Base-by-base conservation (phyloP, 2,329 filamentous ascomycete genomes). In the Cryphonectria parasitica region DNA sequence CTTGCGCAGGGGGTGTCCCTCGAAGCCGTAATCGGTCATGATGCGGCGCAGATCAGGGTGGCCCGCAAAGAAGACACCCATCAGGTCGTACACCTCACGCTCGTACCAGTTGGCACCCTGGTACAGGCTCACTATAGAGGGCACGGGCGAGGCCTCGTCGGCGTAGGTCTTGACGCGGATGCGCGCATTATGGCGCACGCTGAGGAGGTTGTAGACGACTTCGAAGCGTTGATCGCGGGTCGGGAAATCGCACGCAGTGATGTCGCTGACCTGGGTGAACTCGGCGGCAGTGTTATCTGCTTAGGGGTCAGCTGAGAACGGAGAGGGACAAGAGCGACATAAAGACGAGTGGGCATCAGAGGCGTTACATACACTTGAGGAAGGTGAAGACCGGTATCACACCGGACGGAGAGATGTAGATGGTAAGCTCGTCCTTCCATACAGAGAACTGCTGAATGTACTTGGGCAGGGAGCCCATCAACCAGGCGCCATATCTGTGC, bases 1-100 rank as follows among this genome's bases (percentile, higher is more conserved):
- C 86, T 99, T 99, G 79, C 97, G 90, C 79, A 99, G 85, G 58
- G 96, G 96, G 84, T 99, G 96, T 67, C 96, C 96, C 81, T 99
- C 97, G 79, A 99, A 99, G 67, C 96, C 96, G 82, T 99, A 99
- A 82, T 99, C 96, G 75, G 96, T 99, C 95, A 99, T 97, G 84
- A 99, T 98, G 76, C 96, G 90, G 81, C 96, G 90, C 77, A 99
- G 86, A 84, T 99, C 97, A 54, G 96, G 96, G 85, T 99, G 96
- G 73, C 92, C 94, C 68, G 91, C 87, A 83, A 99, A 99, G 87
- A 98, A 98, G 75, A 99, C 94, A 74, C 96, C 96, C 79, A 97
- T 99, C 78, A 99, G 83, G 82, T 99, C 96, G 83, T 98, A 98
- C 34, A 97, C 94, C 83, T 99, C 96, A 75, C 96, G 90, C 86